Conservation (phyloP, 2,329 filamentous ascomycete genomes). For the Sordariomycetes sp. region DNA sequence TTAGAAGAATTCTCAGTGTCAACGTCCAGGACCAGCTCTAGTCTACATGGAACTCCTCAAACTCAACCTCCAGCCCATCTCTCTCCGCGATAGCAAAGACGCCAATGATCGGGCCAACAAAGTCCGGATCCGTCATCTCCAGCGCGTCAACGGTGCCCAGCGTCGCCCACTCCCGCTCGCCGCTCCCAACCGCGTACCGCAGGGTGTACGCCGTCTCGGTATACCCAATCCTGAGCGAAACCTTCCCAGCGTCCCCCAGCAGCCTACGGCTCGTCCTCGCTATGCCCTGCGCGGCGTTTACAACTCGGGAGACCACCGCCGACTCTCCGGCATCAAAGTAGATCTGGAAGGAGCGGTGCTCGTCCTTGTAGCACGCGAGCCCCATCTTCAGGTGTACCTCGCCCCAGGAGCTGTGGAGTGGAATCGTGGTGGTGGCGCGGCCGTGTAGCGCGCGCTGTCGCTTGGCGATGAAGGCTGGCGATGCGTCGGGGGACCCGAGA, state of each 20-base stretch:
- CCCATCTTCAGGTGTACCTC: constrained; percentile 7
- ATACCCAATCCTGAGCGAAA: neutral
- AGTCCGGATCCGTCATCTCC: constrained; percentile 17
- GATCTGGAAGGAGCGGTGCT: constrained; percentile 8
- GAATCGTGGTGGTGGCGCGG: neutral
- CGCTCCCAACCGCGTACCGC: neutral
- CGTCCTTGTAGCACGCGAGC: constrained; percentile 12
- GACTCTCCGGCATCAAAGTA: constrained; percentile 3
- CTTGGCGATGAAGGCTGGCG: constrained; percentile 8
- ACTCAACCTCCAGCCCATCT: neutral
- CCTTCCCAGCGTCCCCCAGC: neutral
- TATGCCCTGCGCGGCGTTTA: constrained; percentile 8
- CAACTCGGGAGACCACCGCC: constrained; percentile 6
- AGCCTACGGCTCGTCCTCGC: neutral
- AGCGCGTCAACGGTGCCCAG: constrained; percentile 10
- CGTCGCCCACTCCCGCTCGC: neutral
- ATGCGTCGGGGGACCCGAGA: neutral
- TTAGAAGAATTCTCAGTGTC: too few species aligned
- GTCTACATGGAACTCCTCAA: neutral
- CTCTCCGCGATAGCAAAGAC: constrained; percentile 11
- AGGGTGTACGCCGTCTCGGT: neutral
- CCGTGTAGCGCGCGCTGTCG: constrained; percentile 5
- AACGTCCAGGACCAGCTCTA: neutral
- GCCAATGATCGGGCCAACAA: constrained; percentile 18
- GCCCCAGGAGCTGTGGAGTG: neutral